These are phyloP conservation scores for Eremothecium gossypii DNA, from an alignment of 1,139 yeast genomes.

Conservation along the genomic window DNA sequence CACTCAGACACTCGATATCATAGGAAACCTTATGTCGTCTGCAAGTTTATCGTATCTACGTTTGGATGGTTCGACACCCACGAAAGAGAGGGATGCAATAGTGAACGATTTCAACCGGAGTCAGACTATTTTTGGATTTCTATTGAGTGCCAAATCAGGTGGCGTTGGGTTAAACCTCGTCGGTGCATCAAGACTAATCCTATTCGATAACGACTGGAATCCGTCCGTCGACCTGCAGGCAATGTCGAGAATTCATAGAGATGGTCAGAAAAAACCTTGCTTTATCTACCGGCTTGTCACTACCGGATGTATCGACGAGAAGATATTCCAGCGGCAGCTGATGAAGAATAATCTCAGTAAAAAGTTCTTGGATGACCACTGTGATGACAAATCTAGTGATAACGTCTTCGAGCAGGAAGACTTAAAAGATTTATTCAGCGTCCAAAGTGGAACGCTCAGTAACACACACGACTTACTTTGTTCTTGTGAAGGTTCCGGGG, in stretches of 20 bases:
- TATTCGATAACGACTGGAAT: conserved; percentile 91
- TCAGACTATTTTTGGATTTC: conserved; percentile 48
- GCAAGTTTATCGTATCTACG: conserved; percentile 47
- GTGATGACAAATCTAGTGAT: conserved; percentile 36
- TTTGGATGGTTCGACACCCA: conserved; percentile 78
- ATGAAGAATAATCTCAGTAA: conserved; percentile 76
- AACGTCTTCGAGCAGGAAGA: conserved; percentile 55
- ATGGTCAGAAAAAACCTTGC: conserved; percentile 77
- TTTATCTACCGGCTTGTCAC: conserved; percentile 75
- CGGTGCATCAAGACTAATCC: conserved; percentile 79
- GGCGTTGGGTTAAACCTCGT: conserved; percentile 86
- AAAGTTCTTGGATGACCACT: conserved; percentile 50
- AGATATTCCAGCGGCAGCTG: conserved; percentile 86
- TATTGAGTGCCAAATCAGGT: conserved; percentile 86
- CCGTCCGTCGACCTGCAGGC: conserved; percentile 92
- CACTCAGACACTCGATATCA: conserved; percentile 75
- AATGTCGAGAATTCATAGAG: conserved; percentile 91
- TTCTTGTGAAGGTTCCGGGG: conserved; percentile 44
- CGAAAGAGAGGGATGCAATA: conserved; percentile 50
- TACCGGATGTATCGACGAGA: conserved; percentile 90
- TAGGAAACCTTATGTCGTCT: conserved; percentile 49
- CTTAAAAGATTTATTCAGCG: conserved; percentile 63
- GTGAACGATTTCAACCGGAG: conserved; percentile 62
- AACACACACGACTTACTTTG: conserved; percentile 85
- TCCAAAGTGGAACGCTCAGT: conserved; percentile 43